These are phyloP conservation scores for Boletus sp. DNA, from an alignment of 768 basidiomycete species.

Conservation along the genomic window DNA sequence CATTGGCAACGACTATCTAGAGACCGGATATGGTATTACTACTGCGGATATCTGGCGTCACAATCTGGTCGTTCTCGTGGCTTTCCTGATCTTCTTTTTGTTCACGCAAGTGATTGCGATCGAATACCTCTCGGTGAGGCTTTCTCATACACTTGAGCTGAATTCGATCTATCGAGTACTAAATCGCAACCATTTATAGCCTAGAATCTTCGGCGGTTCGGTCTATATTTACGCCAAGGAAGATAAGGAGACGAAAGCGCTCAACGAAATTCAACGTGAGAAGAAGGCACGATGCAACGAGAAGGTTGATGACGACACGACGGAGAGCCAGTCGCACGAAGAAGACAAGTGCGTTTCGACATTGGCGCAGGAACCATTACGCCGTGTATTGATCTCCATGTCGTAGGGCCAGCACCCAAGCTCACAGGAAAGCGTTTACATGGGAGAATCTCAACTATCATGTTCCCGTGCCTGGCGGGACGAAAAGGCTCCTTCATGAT, in stretches of 20 bases:
- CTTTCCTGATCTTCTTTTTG: constrained; percentile 69
- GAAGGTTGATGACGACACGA: constrained; percentile 29
- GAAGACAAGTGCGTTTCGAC: constrained; percentile 13
- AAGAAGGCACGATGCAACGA: constrained; percentile 46
- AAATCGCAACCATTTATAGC: constrained; percentile 22
- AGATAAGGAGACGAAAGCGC: constrained; percentile 48
- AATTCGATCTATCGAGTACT: background rate
- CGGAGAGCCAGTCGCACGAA: constrained; percentile 20
- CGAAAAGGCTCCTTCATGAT: constrained; percentile 64
- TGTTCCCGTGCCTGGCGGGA: constrained; percentile 65
- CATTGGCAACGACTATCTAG: constrained; percentile 60
- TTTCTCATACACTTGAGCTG: constrained; percentile 4
- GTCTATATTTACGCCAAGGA: constrained; percentile 64
- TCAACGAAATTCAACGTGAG: constrained; percentile 52
- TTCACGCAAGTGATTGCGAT: constrained; percentile 64
- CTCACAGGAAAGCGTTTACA: constrained; percentile 53
- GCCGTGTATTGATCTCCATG: background rate
- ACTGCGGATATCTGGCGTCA: constrained; percentile 59
- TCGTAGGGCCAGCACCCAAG: background rate
- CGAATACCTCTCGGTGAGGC: constrained; percentile 58
- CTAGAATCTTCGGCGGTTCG: constrained; percentile 35
- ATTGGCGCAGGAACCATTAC: background rate
- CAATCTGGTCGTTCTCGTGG: constrained; percentile 69
- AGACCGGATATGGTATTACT: constrained; percentile 50
- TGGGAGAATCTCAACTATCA: constrained; percentile 80